A percentile compares a stretch with the other conserved stretches of the same genome.
Evolutionary conservation across 1,284 basidiomycete genomes (phyloP).

Genomic region (Microbotryum lychnidis-dioicae): DNA sequence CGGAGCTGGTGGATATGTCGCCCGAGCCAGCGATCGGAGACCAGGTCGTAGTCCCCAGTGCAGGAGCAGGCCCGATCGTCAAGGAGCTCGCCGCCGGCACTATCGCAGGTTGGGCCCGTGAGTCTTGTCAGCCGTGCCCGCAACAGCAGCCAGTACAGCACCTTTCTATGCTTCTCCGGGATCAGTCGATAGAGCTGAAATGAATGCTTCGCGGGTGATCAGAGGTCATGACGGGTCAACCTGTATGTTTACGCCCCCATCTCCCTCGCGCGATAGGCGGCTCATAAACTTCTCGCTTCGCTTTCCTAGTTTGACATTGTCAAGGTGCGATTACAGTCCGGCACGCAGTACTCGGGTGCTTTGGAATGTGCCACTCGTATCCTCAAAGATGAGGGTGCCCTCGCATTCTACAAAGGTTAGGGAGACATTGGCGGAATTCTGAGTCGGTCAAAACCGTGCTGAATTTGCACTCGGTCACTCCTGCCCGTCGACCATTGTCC

Average conservation of each 20-base stretch:
- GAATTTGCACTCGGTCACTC: neutral
- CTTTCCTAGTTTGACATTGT: constrained; percentile 78
- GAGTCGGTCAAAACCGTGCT: neutral
- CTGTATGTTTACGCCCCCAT: constrained; percentile 2
- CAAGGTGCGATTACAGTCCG: constrained; percentile 91
- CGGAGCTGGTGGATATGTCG: too few species aligned
- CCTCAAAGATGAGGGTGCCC: constrained; percentile 78
- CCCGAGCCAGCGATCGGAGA: too few species aligned
- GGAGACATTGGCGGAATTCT: neutral
- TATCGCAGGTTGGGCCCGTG: constrained; percentile 12
- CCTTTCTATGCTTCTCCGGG: too few species aligned
- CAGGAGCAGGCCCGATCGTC: neutral
- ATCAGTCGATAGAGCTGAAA: too few species aligned
- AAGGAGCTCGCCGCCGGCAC: constrained; percentile 22
- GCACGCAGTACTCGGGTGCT: constrained; percentile 81
- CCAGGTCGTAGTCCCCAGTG: too few species aligned
- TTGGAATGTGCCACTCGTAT: constrained; percentile 80
- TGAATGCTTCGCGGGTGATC: too few species aligned
- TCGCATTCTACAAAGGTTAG: constrained; percentile 85
- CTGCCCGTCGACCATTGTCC: neutral
- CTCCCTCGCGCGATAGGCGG: neutral
- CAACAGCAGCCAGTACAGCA: too few species aligned
- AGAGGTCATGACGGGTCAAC: constrained; percentile 18
- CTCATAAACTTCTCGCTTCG: neutral
- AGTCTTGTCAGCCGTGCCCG: too few species aligned